phyloP scores from a whole-genome alignment of 257 asterid species.

The Linderniella brevidens region DNA sequence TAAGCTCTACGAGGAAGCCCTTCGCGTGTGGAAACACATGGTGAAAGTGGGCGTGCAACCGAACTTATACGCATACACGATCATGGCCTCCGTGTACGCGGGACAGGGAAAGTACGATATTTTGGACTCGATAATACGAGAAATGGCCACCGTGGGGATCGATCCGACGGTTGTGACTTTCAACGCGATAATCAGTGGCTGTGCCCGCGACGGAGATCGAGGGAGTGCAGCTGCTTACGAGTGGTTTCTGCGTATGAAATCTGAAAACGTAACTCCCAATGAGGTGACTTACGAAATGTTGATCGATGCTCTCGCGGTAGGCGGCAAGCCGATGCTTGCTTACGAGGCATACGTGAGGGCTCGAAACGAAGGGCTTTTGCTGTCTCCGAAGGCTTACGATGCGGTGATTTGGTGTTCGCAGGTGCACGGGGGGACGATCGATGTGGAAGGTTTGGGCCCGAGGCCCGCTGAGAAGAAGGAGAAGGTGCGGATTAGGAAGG shows the following conservation, averaged over 20 bases:
- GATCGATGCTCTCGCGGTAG: conserved; percentile 60
- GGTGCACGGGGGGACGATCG: conserved; percentile 35
- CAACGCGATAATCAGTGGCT: conserved; percentile 77
- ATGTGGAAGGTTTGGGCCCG: conserved; percentile 34
- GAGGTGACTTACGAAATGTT: conserved; percentile 67
- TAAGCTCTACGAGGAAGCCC: conserved; percentile 66
- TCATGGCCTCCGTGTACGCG: conserved; percentile 71
- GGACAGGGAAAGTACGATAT: conserved; percentile 41
- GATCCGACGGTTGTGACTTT: conserved; percentile 83
- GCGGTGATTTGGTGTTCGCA: conserved; percentile 30
- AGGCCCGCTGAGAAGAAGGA: conserved; percentile 53
- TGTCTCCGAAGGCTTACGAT: conserved; percentile 65
- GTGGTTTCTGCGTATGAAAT: conserved; percentile 69
- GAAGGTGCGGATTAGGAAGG: conserved; percentile 29
- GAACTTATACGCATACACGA: conserved; percentile 71
- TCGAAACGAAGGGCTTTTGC: conserved; percentile 40
- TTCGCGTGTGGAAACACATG: conserved; percentile 88
- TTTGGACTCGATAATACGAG: conserved; percentile 41
- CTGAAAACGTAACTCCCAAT: conserved; percentile 37
- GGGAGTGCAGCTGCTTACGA: conserved; percentile 51
- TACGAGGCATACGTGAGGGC: conserved; percentile 58
- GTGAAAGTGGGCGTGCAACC: conserved; percentile 47
- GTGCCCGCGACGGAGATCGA: conserved; percentile 25
- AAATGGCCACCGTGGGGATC: conserved; percentile 35
- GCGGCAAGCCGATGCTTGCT: conserved; percentile 80